A percentile compares a stretch with the other conserved stretches of the same genome.
Evolutionary conservation across 768 basidiomycete species (phyloP).

Genomic region (Leccinellum albellum): DNA sequence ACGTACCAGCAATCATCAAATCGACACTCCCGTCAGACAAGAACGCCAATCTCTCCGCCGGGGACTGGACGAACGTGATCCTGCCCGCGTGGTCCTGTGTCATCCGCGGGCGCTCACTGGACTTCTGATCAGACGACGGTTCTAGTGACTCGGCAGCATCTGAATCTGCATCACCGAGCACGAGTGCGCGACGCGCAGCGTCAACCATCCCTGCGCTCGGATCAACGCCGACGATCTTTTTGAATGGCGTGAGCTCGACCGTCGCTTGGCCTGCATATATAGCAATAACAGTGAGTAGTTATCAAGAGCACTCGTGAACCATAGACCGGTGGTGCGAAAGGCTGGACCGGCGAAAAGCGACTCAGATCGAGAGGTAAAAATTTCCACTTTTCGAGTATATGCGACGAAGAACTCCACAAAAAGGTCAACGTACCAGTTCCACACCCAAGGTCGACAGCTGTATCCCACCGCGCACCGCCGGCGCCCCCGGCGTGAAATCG

Average conservation of each 20-base stretch:
- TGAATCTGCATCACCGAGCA: slow-evolving; percentile 9
- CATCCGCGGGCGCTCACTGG: neutral
- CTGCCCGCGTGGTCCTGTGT: neutral
- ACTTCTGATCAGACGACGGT: neutral
- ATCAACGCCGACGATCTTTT: slow-evolving; percentile 63
- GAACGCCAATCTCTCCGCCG: slow-evolving; percentile 54
- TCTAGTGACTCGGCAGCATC: neutral
- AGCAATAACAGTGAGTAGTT: neutral
- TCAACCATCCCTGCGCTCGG: slow-evolving; percentile 71
- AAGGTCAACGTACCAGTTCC: slow-evolving; percentile 59
- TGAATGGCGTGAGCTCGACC: slow-evolving; percentile 51
- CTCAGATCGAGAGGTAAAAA: neutral
- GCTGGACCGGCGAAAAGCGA: neutral
- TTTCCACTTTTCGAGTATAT: neutral
- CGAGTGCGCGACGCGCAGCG: slow-evolving; percentile 37
- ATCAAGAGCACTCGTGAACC: neutral
- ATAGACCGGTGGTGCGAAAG: too few relatives aligned
- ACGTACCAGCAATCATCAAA: slow-evolving; percentile 59
- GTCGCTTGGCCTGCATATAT: slow-evolving; percentile 73
- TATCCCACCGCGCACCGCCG: slow-evolving; percentile 39
- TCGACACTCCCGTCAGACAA: slow-evolving; percentile 58
- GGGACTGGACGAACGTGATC: slow-evolving; percentile 36
- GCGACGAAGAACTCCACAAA: neutral
- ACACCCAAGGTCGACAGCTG: slow-evolving; percentile 75
- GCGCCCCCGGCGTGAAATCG: slow-evolving; percentile 44